These are phyloP conservation scores for Rhinocladiella similis DNA, from an alignment of 2,329 filamentous ascomycete genomes.

Conservation along the genomic window DNA sequence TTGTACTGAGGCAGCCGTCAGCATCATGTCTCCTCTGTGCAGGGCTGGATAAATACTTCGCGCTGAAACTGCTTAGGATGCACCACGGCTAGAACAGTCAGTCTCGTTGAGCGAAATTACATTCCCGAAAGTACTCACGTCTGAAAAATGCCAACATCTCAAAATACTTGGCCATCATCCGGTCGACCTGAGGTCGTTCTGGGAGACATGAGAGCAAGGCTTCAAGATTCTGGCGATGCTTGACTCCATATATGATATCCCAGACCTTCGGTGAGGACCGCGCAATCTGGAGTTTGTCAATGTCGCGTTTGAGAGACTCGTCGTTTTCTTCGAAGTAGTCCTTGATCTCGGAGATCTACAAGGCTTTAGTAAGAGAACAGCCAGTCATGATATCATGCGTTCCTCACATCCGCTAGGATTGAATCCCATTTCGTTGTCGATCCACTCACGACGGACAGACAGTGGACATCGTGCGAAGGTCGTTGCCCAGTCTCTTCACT, in stretches of 20 bases:
- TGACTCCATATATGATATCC: conserved; percentile 1
- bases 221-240: not conserved
- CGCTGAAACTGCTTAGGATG: conserved; percentile 2
- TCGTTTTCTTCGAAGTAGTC: conserved; percentile 1
- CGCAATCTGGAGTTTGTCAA: not conserved
- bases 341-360: not conserved
- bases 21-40: not conserved
- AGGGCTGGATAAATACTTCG: not conserved
- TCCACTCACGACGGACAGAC: not conserved
- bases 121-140: not conserved
- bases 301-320: conserved; percentile 1
- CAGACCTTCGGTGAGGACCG: not conserved
- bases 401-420: not conserved
- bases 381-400: not conserved
- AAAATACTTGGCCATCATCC: not conserved
- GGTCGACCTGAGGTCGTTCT: not conserved
- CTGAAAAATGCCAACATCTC: conserved; percentile 1
- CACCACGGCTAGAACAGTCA: not conserved
- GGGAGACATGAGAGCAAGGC: not conserved
- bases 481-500: too few species aligned
- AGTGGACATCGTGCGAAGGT: too few species aligned
- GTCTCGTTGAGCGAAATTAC: not conserved
- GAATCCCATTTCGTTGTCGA: not conserved
- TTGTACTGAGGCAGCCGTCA: not conserved
- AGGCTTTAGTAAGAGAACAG: not conserved